Evolutionary conservation across 2,329 filamentous ascomycete genomes (phyloP).

Genomic region (Cytospora piceicola): DNA sequence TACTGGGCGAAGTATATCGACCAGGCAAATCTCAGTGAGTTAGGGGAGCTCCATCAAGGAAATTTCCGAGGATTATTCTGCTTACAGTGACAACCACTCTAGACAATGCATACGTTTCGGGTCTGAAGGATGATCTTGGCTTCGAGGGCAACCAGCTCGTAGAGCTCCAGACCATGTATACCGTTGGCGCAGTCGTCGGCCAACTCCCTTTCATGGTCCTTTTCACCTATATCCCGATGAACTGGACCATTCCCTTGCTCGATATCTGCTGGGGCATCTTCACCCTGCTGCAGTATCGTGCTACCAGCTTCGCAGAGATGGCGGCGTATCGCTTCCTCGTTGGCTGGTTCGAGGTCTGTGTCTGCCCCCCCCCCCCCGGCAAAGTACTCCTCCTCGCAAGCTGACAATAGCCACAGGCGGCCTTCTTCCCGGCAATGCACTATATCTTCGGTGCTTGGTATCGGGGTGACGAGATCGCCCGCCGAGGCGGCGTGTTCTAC

Average conservation of each 20-base stretch:
- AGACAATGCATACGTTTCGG: slow-evolving; percentile 61
- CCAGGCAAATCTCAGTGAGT: slow-evolving; percentile 55
- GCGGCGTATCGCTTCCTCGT: slow-evolving; percentile 59
- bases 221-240: slow-evolving; percentile 51
- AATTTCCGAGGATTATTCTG: slow-evolving; percentile 22
- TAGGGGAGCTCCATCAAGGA: background rate
- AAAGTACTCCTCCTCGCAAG: background rate
- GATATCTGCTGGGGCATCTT: slow-evolving; percentile 60
- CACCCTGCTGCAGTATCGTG: slow-evolving; percentile 59
- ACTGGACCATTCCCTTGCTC: slow-evolving; percentile 54
- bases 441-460: slow-evolving; percentile 52
- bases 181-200: slow-evolving; percentile 53
- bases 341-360: slow-evolving; percentile 53
- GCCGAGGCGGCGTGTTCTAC: slow-evolving; percentile 57
- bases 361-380: background rate
- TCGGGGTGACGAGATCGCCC: slow-evolving; percentile 49
- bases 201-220: slow-evolving; percentile 58
- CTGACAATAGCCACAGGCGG: slow-evolving; percentile 33
- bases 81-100: background rate
- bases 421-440: slow-evolving; percentile 47
- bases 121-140: slow-evolving; percentile 55
- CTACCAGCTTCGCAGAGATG: slow-evolving; percentile 52
- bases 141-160: slow-evolving; percentile 59
- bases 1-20: slow-evolving; percentile 63
- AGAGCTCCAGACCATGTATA: slow-evolving; percentile 58